Base-by-base conservation (phyloP, 2,329 filamentous ascomycete species). In the Rhinocladiella mackenziei region DNA sequence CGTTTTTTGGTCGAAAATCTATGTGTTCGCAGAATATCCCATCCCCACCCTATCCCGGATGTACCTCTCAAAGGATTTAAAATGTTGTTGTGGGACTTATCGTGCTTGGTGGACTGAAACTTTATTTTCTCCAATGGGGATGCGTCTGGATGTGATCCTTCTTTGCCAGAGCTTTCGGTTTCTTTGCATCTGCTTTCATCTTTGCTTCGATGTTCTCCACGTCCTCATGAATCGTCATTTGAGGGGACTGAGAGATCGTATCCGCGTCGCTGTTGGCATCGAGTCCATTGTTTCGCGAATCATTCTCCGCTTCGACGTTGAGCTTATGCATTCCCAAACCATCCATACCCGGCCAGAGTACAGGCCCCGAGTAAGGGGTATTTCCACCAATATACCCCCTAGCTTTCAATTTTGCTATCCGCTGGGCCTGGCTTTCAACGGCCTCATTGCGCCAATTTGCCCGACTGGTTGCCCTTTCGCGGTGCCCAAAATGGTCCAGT, bases 361-460 rank as follows among this genome's bases (percentile, higher is more conserved):
- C 56, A 17, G 48, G 53, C 20, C 49, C 49, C 14, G 46, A 23
- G n/a, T 45, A 26, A n/a, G 23, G 38, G 25, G 41, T 18, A 20
- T 39, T 45, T 6, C 32, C 28, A 6, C 39, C 39, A 5, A 42
- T n/a, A 26, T n/a, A 8, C 8, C 23, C 23, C 8, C 45, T 40
- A 11, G 39, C 65, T 60, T 61, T 65, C 31, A 68, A 55, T 22
- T 65, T 58, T 14, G 66, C 65, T 2, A 58, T 50, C 6, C 66
- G 58, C 8, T 58, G 62, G 45, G 66, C 60, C 13, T 45, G 44
- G 4, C 64, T 66, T 41, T 70, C 67, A 17, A 70, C 62, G 3
- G 66, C 65, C 48, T 71, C 68, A 9, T 62, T 64, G 6, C 66
- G 64, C 68, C 67, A 71, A 38, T 69, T 69, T 2, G 57, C 45